A percentile compares a stretch with the other conserved stretches of the same genome.
Conservation (phyloP, 768 basidiomycete genomes). For the Serendipita vermifera region DNA sequence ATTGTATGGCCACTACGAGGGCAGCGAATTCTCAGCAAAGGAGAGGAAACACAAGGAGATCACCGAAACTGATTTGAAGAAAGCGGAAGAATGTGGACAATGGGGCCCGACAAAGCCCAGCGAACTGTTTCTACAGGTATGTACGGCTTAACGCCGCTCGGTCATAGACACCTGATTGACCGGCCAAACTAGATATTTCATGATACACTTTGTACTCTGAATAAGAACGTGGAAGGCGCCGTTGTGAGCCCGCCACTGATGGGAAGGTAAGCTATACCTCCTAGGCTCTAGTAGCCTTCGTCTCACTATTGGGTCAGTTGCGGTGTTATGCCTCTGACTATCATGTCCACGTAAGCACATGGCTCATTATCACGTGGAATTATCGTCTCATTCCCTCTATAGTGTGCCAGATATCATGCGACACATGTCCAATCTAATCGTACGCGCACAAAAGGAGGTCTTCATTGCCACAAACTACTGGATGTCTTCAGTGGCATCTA, state of each 20-base stretch:
- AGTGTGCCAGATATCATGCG: conserved; percentile 62
- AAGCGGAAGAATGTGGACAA: conserved; percentile 35
- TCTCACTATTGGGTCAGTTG: too few relatives aligned
- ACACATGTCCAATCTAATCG: conserved; percentile 51
- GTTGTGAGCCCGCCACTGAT: conserved; percentile 51
- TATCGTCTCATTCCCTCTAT: conserved; percentile 13
- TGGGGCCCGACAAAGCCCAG: conserved; percentile 39
- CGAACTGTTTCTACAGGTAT: conserved; percentile 48
- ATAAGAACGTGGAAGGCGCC: conserved; percentile 40
- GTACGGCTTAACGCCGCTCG: conserved; percentile 12
- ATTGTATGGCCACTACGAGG: conserved; percentile 29
- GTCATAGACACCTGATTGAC: background rate
- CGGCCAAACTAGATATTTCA: conserved; percentile 37
- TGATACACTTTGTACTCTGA: conserved; percentile 46
- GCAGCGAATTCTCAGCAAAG: conserved; percentile 16
- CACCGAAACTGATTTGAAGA: conserved; percentile 33
- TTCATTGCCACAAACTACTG: conserved; percentile 56
- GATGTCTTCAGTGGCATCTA: conserved; percentile 40
- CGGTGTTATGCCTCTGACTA: conserved; percentile 47
- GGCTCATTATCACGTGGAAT: background rate
- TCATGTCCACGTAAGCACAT: conserved; percentile 39
- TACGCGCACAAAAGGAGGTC: conserved; percentile 48
- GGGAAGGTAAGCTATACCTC: too few relatives aligned
- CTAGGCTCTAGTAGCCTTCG: too few relatives aligned
- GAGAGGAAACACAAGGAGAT: conserved; percentile 21